Evolutionary conservation across 2,329 filamentous ascomycete species (phyloP).

Genomic region (Pseudonectria buxi): DNA sequence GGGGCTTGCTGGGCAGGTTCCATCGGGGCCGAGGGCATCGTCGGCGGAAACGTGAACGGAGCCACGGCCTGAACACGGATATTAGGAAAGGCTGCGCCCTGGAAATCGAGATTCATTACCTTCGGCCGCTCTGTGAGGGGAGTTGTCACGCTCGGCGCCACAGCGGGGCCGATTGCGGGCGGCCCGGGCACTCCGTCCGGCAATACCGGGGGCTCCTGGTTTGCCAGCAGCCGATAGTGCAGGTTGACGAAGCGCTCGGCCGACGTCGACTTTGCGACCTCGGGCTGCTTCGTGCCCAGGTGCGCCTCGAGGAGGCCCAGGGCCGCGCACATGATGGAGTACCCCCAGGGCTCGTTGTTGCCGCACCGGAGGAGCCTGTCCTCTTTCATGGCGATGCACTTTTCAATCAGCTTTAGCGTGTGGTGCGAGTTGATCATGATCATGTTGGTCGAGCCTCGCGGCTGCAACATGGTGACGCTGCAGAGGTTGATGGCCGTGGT

Average conservation of each 20-base stretch:
- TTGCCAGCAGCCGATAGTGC: conserved; percentile 50
- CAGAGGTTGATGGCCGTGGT: conserved; percentile 55
- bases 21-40: conserved; percentile 29
- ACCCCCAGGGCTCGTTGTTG: conserved; percentile 59
- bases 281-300: conserved; percentile 48
- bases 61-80: conserved; percentile 32
- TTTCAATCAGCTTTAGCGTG: conserved; percentile 54
- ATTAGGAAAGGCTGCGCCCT: conserved; percentile 23
- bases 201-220: conserved; percentile 41
- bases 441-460: conserved; percentile 51
- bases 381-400: conserved; percentile 54
- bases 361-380: conserved; percentile 54
- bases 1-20: conserved; percentile 26
- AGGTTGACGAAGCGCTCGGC: conserved; percentile 54
- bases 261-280: conserved; percentile 51
- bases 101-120: conserved; percentile 28
- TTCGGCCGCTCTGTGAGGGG: conserved; percentile 32
- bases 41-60: conserved; percentile 33
- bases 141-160: conserved; percentile 24
- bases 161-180: conserved; percentile 8
- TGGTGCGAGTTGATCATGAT: conserved; percentile 57
- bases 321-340: conserved; percentile 56
- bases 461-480: conserved; percentile 55
- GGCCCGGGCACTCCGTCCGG: conserved; percentile 19
- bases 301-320: conserved; percentile 54